Evolutionary conservation across 371 early-diverging fungal genomes (phyloP), one percentile per base, ranked within the genome.

Genomic region (Actinomortierella wolfii): DNA sequence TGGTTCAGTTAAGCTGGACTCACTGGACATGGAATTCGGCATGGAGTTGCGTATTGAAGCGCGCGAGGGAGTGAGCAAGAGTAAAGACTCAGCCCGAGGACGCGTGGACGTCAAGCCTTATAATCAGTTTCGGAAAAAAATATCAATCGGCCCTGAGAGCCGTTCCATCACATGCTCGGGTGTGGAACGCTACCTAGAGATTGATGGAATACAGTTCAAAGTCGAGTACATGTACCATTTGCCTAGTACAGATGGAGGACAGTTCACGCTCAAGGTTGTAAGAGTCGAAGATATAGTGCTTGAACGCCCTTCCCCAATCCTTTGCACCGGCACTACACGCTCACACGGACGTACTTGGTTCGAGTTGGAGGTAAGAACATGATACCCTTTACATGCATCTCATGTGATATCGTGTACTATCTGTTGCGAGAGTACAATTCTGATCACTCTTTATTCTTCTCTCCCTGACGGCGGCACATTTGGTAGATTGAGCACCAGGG

Each of bases 91-190:
- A 34, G 71, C 71, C 13, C 71, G 65, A 15, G 71, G 71, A 11
- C 54, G 71, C 8, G 61, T 62, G 4, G 66, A 71, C 48, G 71
- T 71, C 21, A 71, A 71, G 42, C 71, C 71, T 15, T 71, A 61
- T 48, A 54, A 51, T 15, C 41, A 49, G 1, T 71, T 71, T 24
- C 61, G 65, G 17, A 71, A 71, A 48, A 57, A 57, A 24, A 29
- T 71, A 4, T 71, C 71, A n/a, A 40, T 71, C 7, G 71, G 71
- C 59, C 61, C 61, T 44, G 54, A 23, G 4, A 34, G 34, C 11
- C 34, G 34, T 25, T 21, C 21, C 13, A 40, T 17, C 23, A 7
- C 23, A 3, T 25, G 15, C 25, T 24, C 23, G 9, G 15, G 6
- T 24, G 49, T 23, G 9, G 20, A 23, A 49, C 9, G 15, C 23